These are phyloP conservation scores for Wickerhamomyces silvicola DNA, from an alignment of 805 yeast genomes.

Conservation along the genomic window DNA sequence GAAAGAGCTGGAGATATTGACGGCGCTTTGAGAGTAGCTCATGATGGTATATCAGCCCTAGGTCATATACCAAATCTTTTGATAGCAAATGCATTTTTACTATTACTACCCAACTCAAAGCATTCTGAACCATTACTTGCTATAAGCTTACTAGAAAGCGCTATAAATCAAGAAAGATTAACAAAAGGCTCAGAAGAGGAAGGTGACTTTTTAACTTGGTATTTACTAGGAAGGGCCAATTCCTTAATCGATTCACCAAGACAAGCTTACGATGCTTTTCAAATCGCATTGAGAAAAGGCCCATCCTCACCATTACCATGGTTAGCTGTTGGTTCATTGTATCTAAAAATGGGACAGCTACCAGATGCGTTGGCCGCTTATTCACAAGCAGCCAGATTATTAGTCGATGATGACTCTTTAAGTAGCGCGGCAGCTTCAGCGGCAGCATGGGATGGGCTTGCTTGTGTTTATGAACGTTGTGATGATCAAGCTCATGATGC, in stretches of 20 bases:
- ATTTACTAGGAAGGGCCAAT: constrained; percentile 46
- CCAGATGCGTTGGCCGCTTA: constrained; percentile 64
- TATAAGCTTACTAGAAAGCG: constrained; percentile 28
- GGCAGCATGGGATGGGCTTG: constrained; percentile 59
- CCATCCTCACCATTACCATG: constrained; percentile 53
- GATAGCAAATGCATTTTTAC: constrained; percentile 43
- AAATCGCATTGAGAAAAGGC: constrained; percentile 46
- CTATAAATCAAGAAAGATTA: constrained; percentile 19
- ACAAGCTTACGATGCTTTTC: constrained; percentile 49
- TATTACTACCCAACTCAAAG: constrained; percentile 30
- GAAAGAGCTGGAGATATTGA: constrained; percentile 38
- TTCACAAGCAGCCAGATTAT: constrained; percentile 54
- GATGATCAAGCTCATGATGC: constrained; percentile 56
- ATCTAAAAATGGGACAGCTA: constrained; percentile 50
- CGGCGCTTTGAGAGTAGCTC: constrained; percentile 45
- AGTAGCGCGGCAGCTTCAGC: constrained; percentile 36
- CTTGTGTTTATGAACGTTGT: constrained; percentile 57
- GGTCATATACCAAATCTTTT: constrained; percentile 40
- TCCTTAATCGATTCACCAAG: constrained; percentile 39
- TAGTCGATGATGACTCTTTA: constrained; percentile 38
- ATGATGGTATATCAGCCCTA: constrained; percentile 37
- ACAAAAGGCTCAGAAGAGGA: constrained; percentile 14
- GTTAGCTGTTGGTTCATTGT: constrained; percentile 60
- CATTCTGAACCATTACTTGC: constrained; percentile 30
- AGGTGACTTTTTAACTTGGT: constrained; percentile 52